phyloP scores from a whole-genome alignment of 2,329 filamentous ascomycete genomes.

The Fusarium subtropicale region DNA sequence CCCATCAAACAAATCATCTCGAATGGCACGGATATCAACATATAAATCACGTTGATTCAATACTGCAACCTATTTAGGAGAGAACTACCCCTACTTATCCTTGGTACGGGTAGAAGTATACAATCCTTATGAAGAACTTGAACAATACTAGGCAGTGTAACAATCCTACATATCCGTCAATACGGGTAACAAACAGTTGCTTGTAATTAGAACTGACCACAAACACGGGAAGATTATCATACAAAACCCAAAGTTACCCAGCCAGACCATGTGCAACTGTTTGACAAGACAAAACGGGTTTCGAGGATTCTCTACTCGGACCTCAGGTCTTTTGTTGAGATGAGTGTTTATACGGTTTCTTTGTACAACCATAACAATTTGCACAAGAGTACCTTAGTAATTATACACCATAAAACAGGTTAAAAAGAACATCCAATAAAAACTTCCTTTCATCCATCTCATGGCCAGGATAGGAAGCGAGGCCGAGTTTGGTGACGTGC shows the following conservation, averaged over 20 bases:
- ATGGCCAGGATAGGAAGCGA: constrained; percentile 10
- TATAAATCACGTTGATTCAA: background rate
- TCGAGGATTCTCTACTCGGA: background rate
- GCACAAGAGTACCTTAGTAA: background rate
- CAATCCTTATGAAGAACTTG: background rate
- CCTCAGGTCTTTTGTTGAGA: background rate
- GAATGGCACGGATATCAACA: background rate
- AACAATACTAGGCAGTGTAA: background rate
- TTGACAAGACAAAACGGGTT: background rate
- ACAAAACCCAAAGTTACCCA: background rate
- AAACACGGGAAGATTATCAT: background rate
- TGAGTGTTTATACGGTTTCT: background rate
- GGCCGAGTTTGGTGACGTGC: constrained; percentile 25
- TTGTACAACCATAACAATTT: background rate
- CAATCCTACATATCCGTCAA: background rate
- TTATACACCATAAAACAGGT: background rate
- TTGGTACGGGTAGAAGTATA: background rate
- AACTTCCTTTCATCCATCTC: background rate
- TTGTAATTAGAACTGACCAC: background rate
- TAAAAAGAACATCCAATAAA: background rate
- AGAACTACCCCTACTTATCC: background rate
- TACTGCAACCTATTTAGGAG: background rate
- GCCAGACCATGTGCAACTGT: background rate
- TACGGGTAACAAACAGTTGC: background rate
- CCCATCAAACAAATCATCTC: background rate